Evolutionary conservation across 2,329 filamentous ascomycete genomes (phyloP).

Genomic region (Colletotrichum cuscutae): DNA sequence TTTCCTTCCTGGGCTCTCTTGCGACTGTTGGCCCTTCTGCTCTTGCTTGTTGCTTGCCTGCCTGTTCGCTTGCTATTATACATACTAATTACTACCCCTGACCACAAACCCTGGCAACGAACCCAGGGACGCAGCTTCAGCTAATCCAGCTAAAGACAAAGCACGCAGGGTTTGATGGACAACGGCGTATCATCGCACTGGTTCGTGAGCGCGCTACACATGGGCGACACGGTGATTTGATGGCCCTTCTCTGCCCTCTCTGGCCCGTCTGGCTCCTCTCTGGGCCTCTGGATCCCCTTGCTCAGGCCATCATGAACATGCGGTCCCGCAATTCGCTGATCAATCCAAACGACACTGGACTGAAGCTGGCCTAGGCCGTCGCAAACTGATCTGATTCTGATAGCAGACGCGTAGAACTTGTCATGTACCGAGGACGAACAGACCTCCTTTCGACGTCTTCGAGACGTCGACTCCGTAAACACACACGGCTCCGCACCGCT

Average conservation of each 20-base stretch:
- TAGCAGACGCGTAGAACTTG: neutral
- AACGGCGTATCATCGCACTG: neutral
- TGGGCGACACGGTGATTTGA: neutral
- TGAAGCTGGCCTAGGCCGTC: neutral
- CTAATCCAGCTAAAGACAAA: neutral
- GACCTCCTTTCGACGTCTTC: neutral
- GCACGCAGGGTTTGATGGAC: neutral
- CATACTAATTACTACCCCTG: neutral
- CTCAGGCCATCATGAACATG: neutral
- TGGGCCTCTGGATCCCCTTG: neutral
- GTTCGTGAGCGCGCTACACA: neutral
- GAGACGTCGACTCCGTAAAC: neutral
- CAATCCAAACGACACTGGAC: neutral
- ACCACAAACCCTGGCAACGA: neutral
- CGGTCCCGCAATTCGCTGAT: conserved; percentile 13
- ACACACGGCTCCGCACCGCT: neutral
- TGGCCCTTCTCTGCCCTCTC: neutral
- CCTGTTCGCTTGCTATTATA: neutral
- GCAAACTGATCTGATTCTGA: neutral
- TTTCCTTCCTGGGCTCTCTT: neutral
- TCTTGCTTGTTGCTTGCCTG: neutral
- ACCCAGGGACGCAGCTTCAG: neutral
- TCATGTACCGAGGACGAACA: neutral
- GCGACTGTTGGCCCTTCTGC: neutral
- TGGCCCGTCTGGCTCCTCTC: too few species aligned